Base-by-base conservation (phyloP, 495 filamentous ascomycete species). In the Talaromyces ruber region DNA sequence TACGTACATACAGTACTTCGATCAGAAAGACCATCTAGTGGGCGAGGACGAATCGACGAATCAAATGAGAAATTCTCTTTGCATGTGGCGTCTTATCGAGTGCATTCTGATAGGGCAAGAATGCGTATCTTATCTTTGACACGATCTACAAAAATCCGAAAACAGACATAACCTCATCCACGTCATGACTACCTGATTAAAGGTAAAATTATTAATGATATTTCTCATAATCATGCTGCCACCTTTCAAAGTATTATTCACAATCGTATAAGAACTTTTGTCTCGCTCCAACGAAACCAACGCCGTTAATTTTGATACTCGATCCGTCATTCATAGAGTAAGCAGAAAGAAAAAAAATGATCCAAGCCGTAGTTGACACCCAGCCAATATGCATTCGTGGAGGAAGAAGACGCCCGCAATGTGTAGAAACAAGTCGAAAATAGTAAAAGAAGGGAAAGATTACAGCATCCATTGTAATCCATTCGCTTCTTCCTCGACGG, bases 401-500 rank as follows among this genome's bases (percentile, higher is more conserved):
- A 56, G 16, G 53, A 56, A 32, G 14, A 28, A 45, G 22, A 47
- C 57, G 56, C 57, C 57, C 39, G 57, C 32, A 59, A 58, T 58
- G 32, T 24, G 3, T 57, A 11, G 34, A 59, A 16, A 39, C 5
- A 58, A 24, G 24, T 59, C 16, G 26, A 11, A 52, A 24, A 22
- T 54, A n/a, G 52, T 1, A 16, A 25, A 29, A 1, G 25, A 7
- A 59, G 39, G 18, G n/a, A 45, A 29, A 76, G 72, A 59, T 81
- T 75, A 72, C 72, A 81, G 68, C 92, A 96, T 96, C 94, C 94
- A 98, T 24, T 87, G 87, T 66, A 93, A 76, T 5, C 93, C 94
- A 73, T 98, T 97, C 2, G 91, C 89, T 63, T 89, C 86, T 76
- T 98, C 94, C 73, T 98, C 94, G 3, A 96, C 79, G 0, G 92